Conservation (phyloP, 345 rosid genomes). For the Lepidium didymum region DNA sequence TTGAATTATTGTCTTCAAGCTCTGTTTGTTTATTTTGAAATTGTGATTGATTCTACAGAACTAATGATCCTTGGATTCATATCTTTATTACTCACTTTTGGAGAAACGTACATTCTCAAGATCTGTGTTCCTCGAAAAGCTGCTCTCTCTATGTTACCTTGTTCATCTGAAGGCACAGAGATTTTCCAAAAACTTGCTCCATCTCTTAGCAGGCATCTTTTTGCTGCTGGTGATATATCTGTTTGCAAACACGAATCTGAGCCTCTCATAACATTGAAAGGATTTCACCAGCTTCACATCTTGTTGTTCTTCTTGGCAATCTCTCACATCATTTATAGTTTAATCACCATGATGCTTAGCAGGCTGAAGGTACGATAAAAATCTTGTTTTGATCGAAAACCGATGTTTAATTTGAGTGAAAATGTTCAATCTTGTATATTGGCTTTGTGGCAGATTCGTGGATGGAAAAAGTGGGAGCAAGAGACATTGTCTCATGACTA, state of each 20-base stretch:
- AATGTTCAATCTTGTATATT: background rate
- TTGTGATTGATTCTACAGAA: slow-evolving; percentile 42
- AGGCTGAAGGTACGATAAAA: slow-evolving; percentile 56
- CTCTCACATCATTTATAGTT: slow-evolving; percentile 63
- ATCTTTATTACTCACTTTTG: slow-evolving; percentile 73
- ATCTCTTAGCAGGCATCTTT: slow-evolving; percentile 45
- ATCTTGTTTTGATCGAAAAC: background rate
- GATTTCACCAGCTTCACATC: slow-evolving; percentile 81
- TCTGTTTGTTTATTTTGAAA: background rate
- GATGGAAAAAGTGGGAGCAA: slow-evolving; percentile 91
- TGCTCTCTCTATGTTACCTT: slow-evolving; percentile 79
- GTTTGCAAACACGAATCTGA: slow-evolving; percentile 44
- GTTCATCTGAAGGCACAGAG: slow-evolving; percentile 17
- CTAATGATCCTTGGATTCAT: slow-evolving; percentile 91
- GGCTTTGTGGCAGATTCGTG: slow-evolving; percentile 50
- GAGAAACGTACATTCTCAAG: slow-evolving; percentile 51
- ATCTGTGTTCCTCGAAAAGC: slow-evolving; percentile 59
- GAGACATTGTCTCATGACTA: slow-evolving; percentile 73
- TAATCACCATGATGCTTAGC: slow-evolving; percentile 77
- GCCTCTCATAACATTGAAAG: slow-evolving; percentile 62
- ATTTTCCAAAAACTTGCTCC: slow-evolving; percentile 26
- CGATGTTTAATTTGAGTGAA: background rate
- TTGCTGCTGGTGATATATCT: slow-evolving; percentile 29
- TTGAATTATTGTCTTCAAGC: background rate
- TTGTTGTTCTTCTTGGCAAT: slow-evolving; percentile 86